Percentiles rank a stretch among this genome's conserved stretches.
Evolutionary conservation across 202 grass and related monocot species (phyloP).

Genomic region (Cymbopogon flexuosus): DNA sequence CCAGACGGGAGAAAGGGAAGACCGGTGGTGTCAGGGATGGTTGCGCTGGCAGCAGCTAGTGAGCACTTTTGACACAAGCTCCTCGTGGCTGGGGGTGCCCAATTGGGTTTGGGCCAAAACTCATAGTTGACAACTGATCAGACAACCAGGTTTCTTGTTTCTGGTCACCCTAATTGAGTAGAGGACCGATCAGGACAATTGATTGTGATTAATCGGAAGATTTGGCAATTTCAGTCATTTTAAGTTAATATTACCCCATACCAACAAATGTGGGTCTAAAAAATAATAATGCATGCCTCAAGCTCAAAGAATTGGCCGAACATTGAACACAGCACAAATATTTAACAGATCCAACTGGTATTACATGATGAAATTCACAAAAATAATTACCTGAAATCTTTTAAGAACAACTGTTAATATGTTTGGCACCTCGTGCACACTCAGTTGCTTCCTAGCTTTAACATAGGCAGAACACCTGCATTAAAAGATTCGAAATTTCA

Average conservation of each 20-base stretch:
- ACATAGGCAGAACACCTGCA: slow-evolving; percentile 86
- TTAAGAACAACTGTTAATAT: slow-evolving; percentile 98
- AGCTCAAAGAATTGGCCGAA: slow-evolving; percentile 11
- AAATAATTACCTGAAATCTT: slow-evolving; percentile 79
- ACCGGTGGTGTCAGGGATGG: not conserved
- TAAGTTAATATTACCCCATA: not conserved
- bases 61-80: not conserved
- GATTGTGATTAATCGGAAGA: not conserved
- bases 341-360: slow-evolving; percentile 11
- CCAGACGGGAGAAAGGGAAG: not conserved
- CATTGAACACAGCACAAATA: slow-evolving; percentile 18
- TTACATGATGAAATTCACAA: slow-evolving; percentile 12
- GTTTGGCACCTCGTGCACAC: slow-evolving; percentile 95
- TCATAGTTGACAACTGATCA: not conserved
- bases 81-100: too few relatives aligned
- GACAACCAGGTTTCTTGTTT: too few relatives aligned
- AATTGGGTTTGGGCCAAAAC: not conserved
- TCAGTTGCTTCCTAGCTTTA: slow-evolving; percentile 93
- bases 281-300: slow-evolving; percentile 13
- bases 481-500: slow-evolving; percentile 23
- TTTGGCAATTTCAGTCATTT: not conserved
- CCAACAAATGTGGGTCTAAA: slow-evolving; percentile 9
- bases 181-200: too few relatives aligned
- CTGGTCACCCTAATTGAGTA: not conserved
- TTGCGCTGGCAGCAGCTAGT: not conserved